phyloP scores from a whole-genome alignment of 2,329 filamentous ascomycete species.

The Teratosphaeria nubilosa region DNA sequence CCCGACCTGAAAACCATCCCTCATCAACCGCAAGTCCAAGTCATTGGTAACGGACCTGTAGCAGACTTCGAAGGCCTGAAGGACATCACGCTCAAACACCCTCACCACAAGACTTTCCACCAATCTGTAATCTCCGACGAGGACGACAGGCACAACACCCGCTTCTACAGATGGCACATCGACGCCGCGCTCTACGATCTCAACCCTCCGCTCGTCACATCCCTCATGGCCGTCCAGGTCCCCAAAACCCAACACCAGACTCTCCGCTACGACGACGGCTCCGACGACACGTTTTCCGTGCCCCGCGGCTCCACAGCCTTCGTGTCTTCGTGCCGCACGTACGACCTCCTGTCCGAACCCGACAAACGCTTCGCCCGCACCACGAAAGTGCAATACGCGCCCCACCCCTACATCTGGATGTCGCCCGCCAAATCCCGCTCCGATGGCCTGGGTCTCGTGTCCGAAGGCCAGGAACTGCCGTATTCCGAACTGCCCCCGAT shows the following conservation, averaged over 20 bases:
- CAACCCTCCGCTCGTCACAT: slow-evolving; percentile 63
- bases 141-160: slow-evolving; percentile 48
- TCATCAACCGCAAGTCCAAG: slow-evolving; percentile 68
- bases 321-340: slow-evolving; percentile 61
- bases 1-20: slow-evolving; percentile 73
- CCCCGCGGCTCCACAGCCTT: slow-evolving; percentile 70
- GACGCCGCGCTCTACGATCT: slow-evolving; percentile 68
- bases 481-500: slow-evolving; percentile 52
- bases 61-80: slow-evolving; percentile 59
- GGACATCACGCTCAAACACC: slow-evolving; percentile 59
- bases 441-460: slow-evolving; percentile 61
- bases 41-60: slow-evolving; percentile 67
- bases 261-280: slow-evolving; percentile 63
- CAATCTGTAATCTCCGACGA: slow-evolving; percentile 50
- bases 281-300: slow-evolving; percentile 54
- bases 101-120: slow-evolving; percentile 71
- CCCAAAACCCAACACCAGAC: slow-evolving; percentile 56
- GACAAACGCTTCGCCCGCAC: slow-evolving; percentile 59
- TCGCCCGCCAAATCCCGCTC: slow-evolving; percentile 54
- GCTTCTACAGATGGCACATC: slow-evolving; percentile 72
- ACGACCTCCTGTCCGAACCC: slow-evolving; percentile 51
- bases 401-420: slow-evolving; percentile 81
- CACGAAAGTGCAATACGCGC: slow-evolving; percentile 62
- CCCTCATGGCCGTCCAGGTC: slow-evolving; percentile 63
- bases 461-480: slow-evolving; percentile 54